These are phyloP conservation scores for Fonsecaea monophora DNA, from an alignment of 2,329 filamentous ascomycete genomes.

Conservation along the genomic window DNA sequence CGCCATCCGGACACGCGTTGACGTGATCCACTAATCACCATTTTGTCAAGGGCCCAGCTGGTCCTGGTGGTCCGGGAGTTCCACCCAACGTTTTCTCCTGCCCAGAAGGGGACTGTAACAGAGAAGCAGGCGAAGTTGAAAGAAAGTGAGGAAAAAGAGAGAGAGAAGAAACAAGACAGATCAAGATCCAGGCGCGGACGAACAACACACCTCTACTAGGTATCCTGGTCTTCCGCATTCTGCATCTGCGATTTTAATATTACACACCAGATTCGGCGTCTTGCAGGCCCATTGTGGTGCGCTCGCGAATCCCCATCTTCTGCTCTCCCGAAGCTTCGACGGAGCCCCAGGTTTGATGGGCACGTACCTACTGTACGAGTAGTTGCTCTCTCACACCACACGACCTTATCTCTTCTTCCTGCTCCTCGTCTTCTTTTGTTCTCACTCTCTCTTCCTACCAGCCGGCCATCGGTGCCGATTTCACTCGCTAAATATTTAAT, in stretches of 20 bases:
- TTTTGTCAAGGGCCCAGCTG: background rate
- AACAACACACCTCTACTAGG: background rate
- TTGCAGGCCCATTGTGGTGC: slow-evolving; percentile 5
- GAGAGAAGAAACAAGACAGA: background rate
- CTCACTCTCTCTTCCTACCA: slow-evolving; percentile 17
- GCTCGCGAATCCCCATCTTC: slow-evolving; percentile 11
- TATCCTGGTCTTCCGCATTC: background rate
- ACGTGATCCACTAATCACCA: slow-evolving; percentile 6
- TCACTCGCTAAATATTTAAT: slow-evolving; percentile 51
- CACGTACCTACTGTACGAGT: slow-evolving; percentile 6
- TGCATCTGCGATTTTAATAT: background rate
- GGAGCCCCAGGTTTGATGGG: slow-evolving; percentile 12
- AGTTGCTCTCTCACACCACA: slow-evolving; percentile 11
- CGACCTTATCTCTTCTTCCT: background rate
- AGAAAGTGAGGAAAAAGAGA: background rate
- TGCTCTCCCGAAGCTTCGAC: slow-evolving; percentile 12
- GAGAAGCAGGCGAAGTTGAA: background rate
- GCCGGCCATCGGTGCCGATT: slow-evolving; percentile 62
- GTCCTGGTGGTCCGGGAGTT: background rate
- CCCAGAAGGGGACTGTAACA: background rate
- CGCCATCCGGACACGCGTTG: slow-evolving; percentile 5
- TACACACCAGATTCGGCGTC: slow-evolving; percentile 1
- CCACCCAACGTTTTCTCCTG: slow-evolving; percentile 9
- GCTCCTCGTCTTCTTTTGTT: slow-evolving; percentile 16
- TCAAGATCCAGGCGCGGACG: background rate